Percentiles rank a stretch among this genome's conserved stretches.
Evolutionary conservation across 1,284 basidiomycete genomes (phyloP).

Genomic region (Ustilago cynodontis): DNA sequence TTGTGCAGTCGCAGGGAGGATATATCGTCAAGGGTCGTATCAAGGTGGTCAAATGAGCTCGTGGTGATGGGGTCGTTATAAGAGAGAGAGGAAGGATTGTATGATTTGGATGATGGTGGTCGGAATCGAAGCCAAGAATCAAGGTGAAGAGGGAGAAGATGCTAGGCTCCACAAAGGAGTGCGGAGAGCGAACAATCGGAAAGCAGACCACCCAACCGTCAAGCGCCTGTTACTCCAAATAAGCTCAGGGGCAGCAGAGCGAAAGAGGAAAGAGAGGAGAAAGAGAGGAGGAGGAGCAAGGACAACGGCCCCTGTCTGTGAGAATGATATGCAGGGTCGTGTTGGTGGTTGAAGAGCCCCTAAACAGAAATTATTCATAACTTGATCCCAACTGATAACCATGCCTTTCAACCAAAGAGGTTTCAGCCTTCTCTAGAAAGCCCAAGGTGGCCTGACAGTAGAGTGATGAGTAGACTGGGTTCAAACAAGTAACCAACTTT

Average conservation of each 20-base stretch:
- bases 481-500: too few relatives aligned
- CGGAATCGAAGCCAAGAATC: conserved; percentile 5
- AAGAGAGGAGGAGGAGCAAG: background rate
- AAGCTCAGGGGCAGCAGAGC: conserved; percentile 11
- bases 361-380: conserved; percentile 23
- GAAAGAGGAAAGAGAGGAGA: background rate
- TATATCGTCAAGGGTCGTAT: conserved; percentile 2
- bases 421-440: too few relatives aligned
- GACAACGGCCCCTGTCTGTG: conserved; percentile 19
- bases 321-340: conserved; percentile 35
- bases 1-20: background rate
- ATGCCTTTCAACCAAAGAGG: too few relatives aligned
- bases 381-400: background rate
- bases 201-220: background rate
- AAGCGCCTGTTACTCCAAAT: conserved; percentile 1
- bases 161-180: background rate
- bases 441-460: too few relatives aligned
- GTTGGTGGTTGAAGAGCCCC: conserved; percentile 46
- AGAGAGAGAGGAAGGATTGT: background rate
- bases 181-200: background rate
- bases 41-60: conserved; percentile 6
- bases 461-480: too few relatives aligned
- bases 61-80: conserved; percentile 32
- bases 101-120: conserved; percentile 1
- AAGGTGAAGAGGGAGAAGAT: conserved; percentile 10